Base-by-base conservation (phyloP, 441 rosid genomes). In the Hura crepitans region DNA sequence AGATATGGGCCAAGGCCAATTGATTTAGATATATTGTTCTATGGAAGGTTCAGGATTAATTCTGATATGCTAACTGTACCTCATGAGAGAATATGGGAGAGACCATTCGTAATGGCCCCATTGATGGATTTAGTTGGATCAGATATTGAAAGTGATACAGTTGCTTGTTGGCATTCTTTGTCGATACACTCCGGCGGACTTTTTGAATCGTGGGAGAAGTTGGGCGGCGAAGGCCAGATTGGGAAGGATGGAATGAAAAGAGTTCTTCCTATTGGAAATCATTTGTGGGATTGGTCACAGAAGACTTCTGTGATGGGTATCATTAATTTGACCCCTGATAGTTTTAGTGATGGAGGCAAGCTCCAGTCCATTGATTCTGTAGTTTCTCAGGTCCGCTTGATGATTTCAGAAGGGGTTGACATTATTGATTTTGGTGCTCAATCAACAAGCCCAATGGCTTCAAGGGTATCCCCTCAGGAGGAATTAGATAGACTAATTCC, bases 301-400 rank as follows among this genome's bases (percentile, higher is more conserved):
- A 86, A 75, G 70, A 89, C 95, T 61, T 79, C 84, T 67, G 84
- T 90, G 47, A 92, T 90, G 99, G 99, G 99, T 51, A 73, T 95
- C 56, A 89, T 95, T 77, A 95, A 92, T 83, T 76, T 92, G 73
- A 95, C 97, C 13, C 97, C 97, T 2, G 97, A 95, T 74, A 95
- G 99, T 84, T 95, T 95, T 55, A 90, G 99, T 49, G 97, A 95
- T 60, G 99, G 97, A 59, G 98, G 98, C 22, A 84, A 72, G 70
- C 89, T 87, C 75, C 85, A 77, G 47, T 83, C 89, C 0, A 71
- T 84, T 60, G 91, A 90, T 66, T 84, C 85, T 77, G 96, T 90
- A 0, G 80, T 88, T 78, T 92, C 93, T 78, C 93, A 74, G 64
- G 96, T 87, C 51, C 83, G 80, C 5, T 78, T 70, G 46, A 87